phyloP scores from a whole-genome alignment of 2,329 filamentous ascomycete genomes.

The Aspergillus sp. region DNA sequence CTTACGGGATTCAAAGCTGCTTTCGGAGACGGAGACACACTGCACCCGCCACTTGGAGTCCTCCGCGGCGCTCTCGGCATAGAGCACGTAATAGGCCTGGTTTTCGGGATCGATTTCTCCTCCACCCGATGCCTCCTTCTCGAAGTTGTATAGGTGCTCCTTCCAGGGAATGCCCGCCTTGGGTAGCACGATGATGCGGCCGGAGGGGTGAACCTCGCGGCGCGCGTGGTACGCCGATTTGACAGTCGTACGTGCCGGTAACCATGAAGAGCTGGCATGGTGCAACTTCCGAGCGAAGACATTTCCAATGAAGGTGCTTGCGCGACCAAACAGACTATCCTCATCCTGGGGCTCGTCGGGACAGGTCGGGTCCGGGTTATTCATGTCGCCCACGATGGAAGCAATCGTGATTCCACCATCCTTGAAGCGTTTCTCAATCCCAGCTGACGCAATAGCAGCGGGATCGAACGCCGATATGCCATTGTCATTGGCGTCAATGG shows the following conservation, averaged over 20 bases:
- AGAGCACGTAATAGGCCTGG: conserved; percentile 77
- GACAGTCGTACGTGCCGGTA: conserved; percentile 77
- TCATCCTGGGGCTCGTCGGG: conserved; percentile 61
- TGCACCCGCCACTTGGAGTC: conserved; percentile 89
- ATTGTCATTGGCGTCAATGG: conserved; percentile 96
- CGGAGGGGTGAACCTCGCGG: conserved; percentile 58
- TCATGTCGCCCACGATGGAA: conserved; percentile 71
- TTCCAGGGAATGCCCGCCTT: conserved; percentile 81
- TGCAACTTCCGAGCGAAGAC: conserved; percentile 76
- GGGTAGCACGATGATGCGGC: conserved; percentile 73
- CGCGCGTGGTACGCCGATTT: conserved; percentile 65
- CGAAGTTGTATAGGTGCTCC: conserved; percentile 85
- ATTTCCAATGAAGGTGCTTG: conserved; percentile 76
- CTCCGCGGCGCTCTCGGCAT: conserved; percentile 69
- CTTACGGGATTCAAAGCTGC: conserved; percentile 87
- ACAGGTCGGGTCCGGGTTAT: conserved; percentile 52
- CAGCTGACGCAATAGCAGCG: conserved; percentile 57
- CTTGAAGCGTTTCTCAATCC: conserved; percentile 73
- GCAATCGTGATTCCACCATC: conserved; percentile 76
- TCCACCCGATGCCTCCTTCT: conserved; percentile 47
- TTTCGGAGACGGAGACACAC: conserved; percentile 73
- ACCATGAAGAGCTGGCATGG: conserved; percentile 68
- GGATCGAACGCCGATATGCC: conserved; percentile 78
- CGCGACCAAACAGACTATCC: conserved; percentile 68
- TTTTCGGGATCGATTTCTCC: conserved; percentile 36